phyloP scores from a whole-genome alignment of 768 basidiomycete genomes.

The Tylopilus sp. region DNA sequence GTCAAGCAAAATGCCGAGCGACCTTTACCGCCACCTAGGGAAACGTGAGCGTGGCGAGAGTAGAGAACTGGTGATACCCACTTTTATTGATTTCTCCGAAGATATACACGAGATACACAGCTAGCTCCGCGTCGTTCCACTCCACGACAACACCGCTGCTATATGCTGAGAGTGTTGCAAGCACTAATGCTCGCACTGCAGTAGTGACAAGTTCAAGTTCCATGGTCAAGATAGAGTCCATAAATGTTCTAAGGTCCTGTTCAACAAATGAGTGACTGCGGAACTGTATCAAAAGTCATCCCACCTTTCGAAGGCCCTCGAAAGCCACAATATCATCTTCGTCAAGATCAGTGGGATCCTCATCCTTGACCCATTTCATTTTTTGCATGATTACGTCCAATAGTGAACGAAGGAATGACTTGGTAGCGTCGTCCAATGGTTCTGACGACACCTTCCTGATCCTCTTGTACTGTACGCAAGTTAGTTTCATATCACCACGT shows the following conservation, averaged over 20 bases:
- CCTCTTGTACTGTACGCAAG: slow-evolving; percentile 71
- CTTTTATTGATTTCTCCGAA: slow-evolving; percentile 93
- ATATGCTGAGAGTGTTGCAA: slow-evolving; percentile 72
- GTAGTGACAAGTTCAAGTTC: slow-evolving; percentile 83
- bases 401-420: slow-evolving; percentile 73
- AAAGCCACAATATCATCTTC: slow-evolving; percentile 86
- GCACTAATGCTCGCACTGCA: slow-evolving; percentile 67
- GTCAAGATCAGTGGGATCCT: slow-evolving; percentile 78
- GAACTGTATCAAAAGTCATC: slow-evolving; percentile 13
- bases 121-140: slow-evolving; percentile 94
- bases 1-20: slow-evolving; percentile 86
- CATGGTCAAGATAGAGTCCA: slow-evolving; percentile 83
- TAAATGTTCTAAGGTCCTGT: slow-evolving; percentile 80
- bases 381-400: slow-evolving; percentile 79
- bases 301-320: slow-evolving; percentile 82
- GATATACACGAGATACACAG: slow-evolving; percentile 88
- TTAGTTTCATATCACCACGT: slow-evolving; percentile 2
- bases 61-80: slow-evolving; percentile 34
- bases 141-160: slow-evolving; percentile 56
- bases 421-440: slow-evolving; percentile 61
- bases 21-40: slow-evolving; percentile 71
- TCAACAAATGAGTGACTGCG: slow-evolving; percentile 9
- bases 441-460: slow-evolving; percentile 55
- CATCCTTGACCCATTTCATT: slow-evolving; percentile 86
- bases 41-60: slow-evolving; percentile 4